phyloP scores from a whole-genome alignment of 140 eudicot species.

The Stevia rebaudiana region DNA sequence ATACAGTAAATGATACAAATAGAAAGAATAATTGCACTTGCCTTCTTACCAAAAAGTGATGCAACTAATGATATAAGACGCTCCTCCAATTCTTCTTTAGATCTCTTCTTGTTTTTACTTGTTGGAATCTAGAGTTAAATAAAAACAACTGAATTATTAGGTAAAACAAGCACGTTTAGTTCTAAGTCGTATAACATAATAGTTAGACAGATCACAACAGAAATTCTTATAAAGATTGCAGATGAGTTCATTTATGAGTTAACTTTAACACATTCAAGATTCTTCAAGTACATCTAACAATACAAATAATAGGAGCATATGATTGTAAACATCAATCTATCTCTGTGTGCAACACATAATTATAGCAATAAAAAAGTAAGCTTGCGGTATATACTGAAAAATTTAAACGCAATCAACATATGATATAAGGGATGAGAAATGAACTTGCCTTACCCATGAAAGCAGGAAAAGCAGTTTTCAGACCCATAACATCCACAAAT shows the following conservation, averaged over 20 bases:
- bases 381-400: neutral
- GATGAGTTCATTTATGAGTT: neutral
- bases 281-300: neutral
- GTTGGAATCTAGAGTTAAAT: conserved; percentile 55
- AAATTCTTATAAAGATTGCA: neutral
- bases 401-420: neutral
- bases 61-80: conserved; percentile 86
- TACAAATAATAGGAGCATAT: neutral
- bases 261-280: neutral
- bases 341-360: neutral
- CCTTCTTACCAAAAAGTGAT: conserved; percentile 87
- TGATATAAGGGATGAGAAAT: conserved; percentile 14
- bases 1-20: neutral
- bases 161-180: neutral
- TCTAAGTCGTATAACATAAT: neutral
- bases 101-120: conserved; percentile 73
- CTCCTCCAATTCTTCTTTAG: conserved; percentile 87
- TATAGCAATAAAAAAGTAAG: neutral
- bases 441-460: conserved; percentile 99
- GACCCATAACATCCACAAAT: conserved; percentile 94
- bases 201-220: neutral
- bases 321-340: neutral
- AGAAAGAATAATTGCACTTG: conserved; percentile 30
- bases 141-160: neutral
- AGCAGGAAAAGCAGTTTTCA: conserved; percentile 96